phyloP scores from a whole-genome alignment of 1,284 basidiomycete species.

The Vanrija humicola region DNA sequence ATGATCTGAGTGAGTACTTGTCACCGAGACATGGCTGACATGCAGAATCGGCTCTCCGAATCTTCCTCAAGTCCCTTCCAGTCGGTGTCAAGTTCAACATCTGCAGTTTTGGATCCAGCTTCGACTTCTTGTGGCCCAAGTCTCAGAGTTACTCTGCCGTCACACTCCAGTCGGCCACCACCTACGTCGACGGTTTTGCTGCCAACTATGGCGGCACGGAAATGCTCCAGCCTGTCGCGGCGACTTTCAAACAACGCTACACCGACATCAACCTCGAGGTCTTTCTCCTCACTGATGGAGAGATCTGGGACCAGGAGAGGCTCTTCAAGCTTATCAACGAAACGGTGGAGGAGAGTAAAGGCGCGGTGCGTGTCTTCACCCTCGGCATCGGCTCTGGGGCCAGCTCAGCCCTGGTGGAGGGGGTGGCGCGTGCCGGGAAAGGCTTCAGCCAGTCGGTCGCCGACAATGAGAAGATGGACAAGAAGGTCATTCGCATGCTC shows the following conservation, averaged over 20 bases:
- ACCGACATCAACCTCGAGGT: constrained; percentile 19
- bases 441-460: constrained; percentile 12
- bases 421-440: constrained; percentile 10
- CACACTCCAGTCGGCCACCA: constrained; percentile 17
- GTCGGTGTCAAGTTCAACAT: constrained; percentile 26
- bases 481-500: constrained; percentile 20
- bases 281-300: constrained; percentile 35
- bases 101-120: constrained; percentile 19
- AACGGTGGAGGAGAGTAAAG: neutral
- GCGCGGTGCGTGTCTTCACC: constrained; percentile 23
- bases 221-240: constrained; percentile 19
- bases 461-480: constrained; percentile 13
- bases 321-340: constrained; percentile 13
- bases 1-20: constrained; percentile 1
- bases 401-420: constrained; percentile 11
- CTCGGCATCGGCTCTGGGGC: constrained; percentile 26
- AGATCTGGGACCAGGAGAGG: constrained; percentile 21
- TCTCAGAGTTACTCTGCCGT: constrained; percentile 8
- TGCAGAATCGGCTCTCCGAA: constrained; percentile 6
- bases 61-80: constrained; percentile 25
- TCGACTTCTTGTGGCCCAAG: constrained; percentile 9
- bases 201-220: constrained; percentile 29
- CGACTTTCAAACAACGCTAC: constrained; percentile 16
- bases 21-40: constrained; percentile 1
- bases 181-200: constrained; percentile 16